These are phyloP conservation scores for Malus hybrid DNA, from an alignment of 331 rosid species.

Conservation along the genomic window DNA sequence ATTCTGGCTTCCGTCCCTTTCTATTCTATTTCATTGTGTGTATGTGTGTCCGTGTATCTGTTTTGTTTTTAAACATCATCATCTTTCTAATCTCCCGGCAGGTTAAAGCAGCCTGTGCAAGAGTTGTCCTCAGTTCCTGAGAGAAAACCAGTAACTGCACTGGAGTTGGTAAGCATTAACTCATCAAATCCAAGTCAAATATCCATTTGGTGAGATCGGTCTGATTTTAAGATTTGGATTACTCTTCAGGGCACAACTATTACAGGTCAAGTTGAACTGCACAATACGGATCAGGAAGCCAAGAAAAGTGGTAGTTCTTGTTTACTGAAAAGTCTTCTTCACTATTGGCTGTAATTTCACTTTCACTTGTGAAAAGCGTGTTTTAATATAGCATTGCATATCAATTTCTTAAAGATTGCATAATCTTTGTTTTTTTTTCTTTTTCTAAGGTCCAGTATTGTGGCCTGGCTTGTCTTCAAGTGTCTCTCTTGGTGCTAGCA, in stretches of 20 bases:
- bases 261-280: slow-evolving; percentile 23
- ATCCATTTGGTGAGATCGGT: background rate
- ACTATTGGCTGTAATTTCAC: background rate
- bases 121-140: slow-evolving; percentile 18
- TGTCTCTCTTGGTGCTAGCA: slow-evolving; percentile 19
- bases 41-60: background rate
- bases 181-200: background rate
- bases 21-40: background rate
- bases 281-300: slow-evolving; percentile 13
- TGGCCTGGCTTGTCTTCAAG: slow-evolving; percentile 57
- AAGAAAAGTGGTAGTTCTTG: slow-evolving; percentile 35
- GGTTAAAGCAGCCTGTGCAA: slow-evolving; percentile 25
- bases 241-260: slow-evolving; percentile 23
- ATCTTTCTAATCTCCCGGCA: slow-evolving; percentile 12
- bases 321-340: slow-evolving; percentile 11
- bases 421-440: slow-evolving; percentile 2
- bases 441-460: slow-evolving; percentile 36
- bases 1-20: slow-evolving; percentile 3
- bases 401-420: background rate
- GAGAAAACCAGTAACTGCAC: slow-evolving; percentile 28
- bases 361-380: background rate
- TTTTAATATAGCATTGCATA: background rate
- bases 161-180: slow-evolving; percentile 29
- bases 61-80: background rate
- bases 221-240: slow-evolving; percentile 1